These are phyloP conservation scores for Sphagnum fallax DNA, from an alignment of 228 moss, liverwort and hornwort genomes.

Conservation along the genomic window DNA sequence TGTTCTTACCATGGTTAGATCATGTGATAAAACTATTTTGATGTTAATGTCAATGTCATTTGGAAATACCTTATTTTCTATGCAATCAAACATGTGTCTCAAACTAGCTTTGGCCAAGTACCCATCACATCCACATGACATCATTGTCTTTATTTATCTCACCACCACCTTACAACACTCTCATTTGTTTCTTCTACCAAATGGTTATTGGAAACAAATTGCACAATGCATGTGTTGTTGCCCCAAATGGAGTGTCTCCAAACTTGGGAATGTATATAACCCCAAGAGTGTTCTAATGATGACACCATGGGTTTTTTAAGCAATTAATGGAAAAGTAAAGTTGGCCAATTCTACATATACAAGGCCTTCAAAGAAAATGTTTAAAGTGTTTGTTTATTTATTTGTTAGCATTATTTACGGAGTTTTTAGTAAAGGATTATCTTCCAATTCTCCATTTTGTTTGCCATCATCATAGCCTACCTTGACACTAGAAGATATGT, in stretches of 20 bases:
- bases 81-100: slow-evolving; percentile 67
- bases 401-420: slow-evolving; percentile 17
- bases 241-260: slow-evolving; percentile 70
- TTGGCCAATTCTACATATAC: slow-evolving; percentile 42
- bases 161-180: slow-evolving; percentile 41
- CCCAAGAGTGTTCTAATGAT: slow-evolving; percentile 43
- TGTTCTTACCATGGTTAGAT: too few species aligned
- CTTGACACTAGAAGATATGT: slow-evolving; percentile 3
- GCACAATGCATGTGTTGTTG: slow-evolving; percentile 38
- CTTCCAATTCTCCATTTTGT: slow-evolving; percentile 32
- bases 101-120: slow-evolving; percentile 37
- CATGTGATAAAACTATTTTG: too few species aligned
- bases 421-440: slow-evolving; percentile 29
- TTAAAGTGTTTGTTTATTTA: slow-evolving; percentile 16
- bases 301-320: slow-evolving; percentile 19
- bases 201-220: slow-evolving; percentile 48
- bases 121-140: slow-evolving; percentile 55
- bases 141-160: slow-evolving; percentile 49
- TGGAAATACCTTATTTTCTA: slow-evolving; percentile 44
- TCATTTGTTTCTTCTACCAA: slow-evolving; percentile 24
- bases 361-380: slow-evolving; percentile 4
- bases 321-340: slow-evolving; percentile 29
- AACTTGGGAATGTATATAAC: slow-evolving; percentile 35
- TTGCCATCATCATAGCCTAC: slow-evolving; percentile 52
- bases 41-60: too few species aligned